Evolutionary conservation across 805 yeast genomes (phyloP).

Genomic region (Yarrowia osloensis): DNA sequence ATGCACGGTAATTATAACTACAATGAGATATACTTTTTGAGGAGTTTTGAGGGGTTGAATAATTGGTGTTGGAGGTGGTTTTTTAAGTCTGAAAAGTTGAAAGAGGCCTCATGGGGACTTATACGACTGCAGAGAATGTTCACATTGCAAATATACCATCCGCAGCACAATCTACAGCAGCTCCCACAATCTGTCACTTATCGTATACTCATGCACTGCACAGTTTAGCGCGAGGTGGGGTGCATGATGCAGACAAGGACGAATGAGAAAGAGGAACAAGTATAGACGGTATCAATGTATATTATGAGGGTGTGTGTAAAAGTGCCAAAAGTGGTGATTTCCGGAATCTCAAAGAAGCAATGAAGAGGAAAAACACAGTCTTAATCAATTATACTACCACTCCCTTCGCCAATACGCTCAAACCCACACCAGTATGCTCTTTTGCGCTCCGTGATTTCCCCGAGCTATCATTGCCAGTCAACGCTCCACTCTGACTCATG

Average conservation of each 20-base stretch:
- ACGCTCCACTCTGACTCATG: not conserved
- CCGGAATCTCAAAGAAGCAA: too few species aligned
- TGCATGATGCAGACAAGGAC: not conserved
- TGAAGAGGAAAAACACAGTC: too few species aligned
- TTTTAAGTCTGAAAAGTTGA: not conserved
- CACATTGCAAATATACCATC: too few species aligned
- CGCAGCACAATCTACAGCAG: too few species aligned
- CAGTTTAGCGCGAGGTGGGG: constrained; percentile 13
- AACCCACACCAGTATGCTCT: not conserved
- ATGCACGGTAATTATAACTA: constrained; percentile 16
- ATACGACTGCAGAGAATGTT: too few species aligned
- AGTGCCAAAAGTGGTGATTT: not conserved
- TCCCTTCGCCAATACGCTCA: too few species aligned
- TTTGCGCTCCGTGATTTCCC: not conserved
- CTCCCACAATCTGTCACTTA: not conserved
- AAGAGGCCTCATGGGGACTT: too few species aligned
- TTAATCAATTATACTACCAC: too few species aligned
- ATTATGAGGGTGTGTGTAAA: not conserved
- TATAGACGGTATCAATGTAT: too few species aligned
- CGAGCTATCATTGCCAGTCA: too few species aligned
- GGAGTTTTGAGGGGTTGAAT: not conserved
- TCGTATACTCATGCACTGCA: constrained; percentile 1
- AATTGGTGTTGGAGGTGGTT: not conserved
- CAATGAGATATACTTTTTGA: not conserved
- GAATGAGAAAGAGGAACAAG: not conserved